Conservation (phyloP, 805 yeast genomes). For the Zygotorulaspora sp. region DNA sequence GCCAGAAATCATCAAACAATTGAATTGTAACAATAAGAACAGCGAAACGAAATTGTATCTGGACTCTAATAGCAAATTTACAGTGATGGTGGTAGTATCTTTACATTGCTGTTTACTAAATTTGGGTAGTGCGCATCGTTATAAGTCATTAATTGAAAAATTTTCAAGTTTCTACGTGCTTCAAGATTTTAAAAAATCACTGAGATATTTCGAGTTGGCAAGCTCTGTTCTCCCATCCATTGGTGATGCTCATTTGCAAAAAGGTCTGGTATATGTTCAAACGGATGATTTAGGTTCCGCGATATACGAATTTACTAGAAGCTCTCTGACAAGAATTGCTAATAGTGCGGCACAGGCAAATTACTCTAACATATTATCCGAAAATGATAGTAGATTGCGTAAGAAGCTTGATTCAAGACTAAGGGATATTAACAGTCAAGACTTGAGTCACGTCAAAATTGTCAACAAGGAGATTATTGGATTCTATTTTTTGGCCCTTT, state of each 20-base stretch:
- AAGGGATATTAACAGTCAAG: slow-evolving; percentile 21
- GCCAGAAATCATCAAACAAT: slow-evolving; percentile 5
- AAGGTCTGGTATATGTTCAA: slow-evolving; percentile 27
- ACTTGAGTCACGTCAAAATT: slow-evolving; percentile 22
- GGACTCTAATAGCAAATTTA: slow-evolving; percentile 11
- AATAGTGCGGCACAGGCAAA: slow-evolving; percentile 46
- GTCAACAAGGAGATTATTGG: slow-evolving; percentile 34
- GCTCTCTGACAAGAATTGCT: slow-evolving; percentile 51
- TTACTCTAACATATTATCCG: slow-evolving; percentile 38
- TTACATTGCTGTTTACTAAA: slow-evolving; percentile 37
- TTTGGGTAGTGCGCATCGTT: slow-evolving; percentile 57
- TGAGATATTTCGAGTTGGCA: slow-evolving; percentile 49
- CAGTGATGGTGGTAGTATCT: slow-evolving; percentile 13
- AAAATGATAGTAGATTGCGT: slow-evolving; percentile 32
- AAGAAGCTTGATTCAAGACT: slow-evolving; percentile 24
- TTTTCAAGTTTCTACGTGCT: slow-evolving; percentile 37
- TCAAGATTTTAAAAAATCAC: slow-evolving; percentile 42
- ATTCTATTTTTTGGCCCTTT: slow-evolving; percentile 29
- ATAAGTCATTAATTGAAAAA: slow-evolving; percentile 47
- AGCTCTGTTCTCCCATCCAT: slow-evolving; percentile 58
- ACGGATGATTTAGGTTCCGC: slow-evolving; percentile 26
- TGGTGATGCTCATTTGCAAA: slow-evolving; percentile 49
- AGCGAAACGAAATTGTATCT: slow-evolving; percentile 2
- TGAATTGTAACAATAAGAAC: slow-evolving; percentile 5
- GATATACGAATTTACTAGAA: slow-evolving; percentile 39